Evolutionary conservation across 2,329 filamentous ascomycete species (phyloP).

Genomic region (Colletotrichum eremochloae): DNA sequence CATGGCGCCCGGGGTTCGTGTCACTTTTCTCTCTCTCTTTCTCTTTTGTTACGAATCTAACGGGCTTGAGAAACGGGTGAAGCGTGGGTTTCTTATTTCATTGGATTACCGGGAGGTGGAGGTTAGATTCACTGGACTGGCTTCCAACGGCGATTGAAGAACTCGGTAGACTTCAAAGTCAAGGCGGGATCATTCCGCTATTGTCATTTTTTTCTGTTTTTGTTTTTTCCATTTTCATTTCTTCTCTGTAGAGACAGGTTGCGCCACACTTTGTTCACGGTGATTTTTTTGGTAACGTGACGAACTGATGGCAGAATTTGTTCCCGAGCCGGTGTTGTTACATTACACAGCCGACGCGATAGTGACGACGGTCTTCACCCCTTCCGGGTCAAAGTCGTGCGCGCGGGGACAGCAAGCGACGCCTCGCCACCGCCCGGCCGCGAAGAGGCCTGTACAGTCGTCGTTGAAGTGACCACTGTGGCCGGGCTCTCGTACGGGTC

Average conservation of each 20-base stretch:
- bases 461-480: too few relatives aligned
- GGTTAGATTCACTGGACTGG: slow-evolving; percentile 21
- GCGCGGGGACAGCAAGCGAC: too few relatives aligned
- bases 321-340: too few relatives aligned
- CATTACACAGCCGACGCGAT: too few relatives aligned
- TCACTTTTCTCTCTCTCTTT: background rate
- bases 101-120: slow-evolving; percentile 25
- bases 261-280: too few relatives aligned
- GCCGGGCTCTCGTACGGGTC: too few relatives aligned
- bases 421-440: too few relatives aligned
- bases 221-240: background rate
- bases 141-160: slow-evolving; percentile 30
- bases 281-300: background rate
- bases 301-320: background rate
- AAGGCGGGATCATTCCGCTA: slow-evolving; percentile 4
- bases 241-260: too few relatives aligned
- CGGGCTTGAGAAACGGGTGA: background rate
- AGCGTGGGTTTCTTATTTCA: slow-evolving; percentile 6
- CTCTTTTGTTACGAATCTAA: background rate
- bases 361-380: too few relatives aligned
- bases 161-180: slow-evolving; percentile 35
- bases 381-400: too few relatives aligned
- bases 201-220: background rate
- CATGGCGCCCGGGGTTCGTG: background rate
- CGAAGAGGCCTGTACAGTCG: too few relatives aligned